Evolutionary conservation across 768 basidiomycete species (phyloP), one percentile per base, ranked within the genome.

Genomic region (Favolaschia claudopus): DNA sequence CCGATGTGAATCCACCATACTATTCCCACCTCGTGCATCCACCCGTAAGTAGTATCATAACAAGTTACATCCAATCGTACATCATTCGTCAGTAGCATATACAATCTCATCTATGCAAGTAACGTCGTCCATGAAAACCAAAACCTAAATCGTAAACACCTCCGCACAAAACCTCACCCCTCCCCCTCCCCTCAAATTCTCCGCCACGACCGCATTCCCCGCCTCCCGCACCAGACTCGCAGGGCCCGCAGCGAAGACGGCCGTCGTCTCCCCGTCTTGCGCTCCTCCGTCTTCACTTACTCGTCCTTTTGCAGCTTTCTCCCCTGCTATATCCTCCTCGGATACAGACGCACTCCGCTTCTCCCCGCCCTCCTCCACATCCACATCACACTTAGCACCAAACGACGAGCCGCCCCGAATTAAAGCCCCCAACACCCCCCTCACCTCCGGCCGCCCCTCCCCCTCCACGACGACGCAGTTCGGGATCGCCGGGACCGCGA

Each of bases 221-320:
- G 85, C 84, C 66, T 93, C 92, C 8, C 79, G 75, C 5, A 87
- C 87, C 70, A 96, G 69, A 55, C 83, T 79, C 62, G 83, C 83
- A 0, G 95, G 94, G 1, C 95, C 95, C 70, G 92, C 91, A 3
- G 89, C 92, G 54, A 91, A 88, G 1, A 96, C 87, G 1, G 82
- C 92, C 12, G 95, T 72, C n/a, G 92, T 89, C 0, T 89, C 89
- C 79, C 0, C 72, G 60, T 14, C 75, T 70, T 5, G 42, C 14
- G 15, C 19, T 34, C 72, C 73, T 74, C n/a, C 42, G 6, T 42
- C 22, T 17, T 9, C 32, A 12, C 22, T 25, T 9, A n/a, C n/a
- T n/a, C n/a, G n/a, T n/a, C n/a, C n/a, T n/a, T n/a, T n/a, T n/a
- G n/a, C n/a, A n/a, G 68, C 19, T 33, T 65, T 54, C 7, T 36